Evolutionary conservation across 371 early-diverging fungal species (phyloP).

Genomic region (Blakeslea trispora): DNA sequence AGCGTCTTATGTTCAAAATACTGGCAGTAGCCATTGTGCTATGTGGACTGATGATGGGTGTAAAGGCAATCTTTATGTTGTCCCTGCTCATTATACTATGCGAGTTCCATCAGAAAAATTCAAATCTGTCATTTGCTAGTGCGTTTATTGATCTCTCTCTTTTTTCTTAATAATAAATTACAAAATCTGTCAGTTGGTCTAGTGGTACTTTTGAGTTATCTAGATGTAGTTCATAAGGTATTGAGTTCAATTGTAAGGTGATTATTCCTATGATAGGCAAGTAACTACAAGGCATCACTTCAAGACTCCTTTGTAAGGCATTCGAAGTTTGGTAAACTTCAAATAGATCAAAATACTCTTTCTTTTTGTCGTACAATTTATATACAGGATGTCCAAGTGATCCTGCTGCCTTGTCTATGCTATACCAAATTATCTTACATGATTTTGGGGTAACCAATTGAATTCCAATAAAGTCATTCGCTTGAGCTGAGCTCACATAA

Average conservation of each 20-base stretch:
- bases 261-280: constrained; percentile 15
- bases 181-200: constrained; percentile 1
- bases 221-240: constrained; percentile 11
- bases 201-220: constrained; percentile 13
- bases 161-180: constrained; percentile 5
- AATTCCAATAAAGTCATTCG: constrained; percentile 18
- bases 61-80: constrained; percentile 35
- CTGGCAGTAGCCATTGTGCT: constrained; percentile 38
- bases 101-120: constrained; percentile 27
- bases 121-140: constrained; percentile 26
- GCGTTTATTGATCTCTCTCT: background rate
- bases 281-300: constrained; percentile 17
- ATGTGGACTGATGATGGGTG: constrained; percentile 41
- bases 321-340: constrained; percentile 1
- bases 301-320: background rate
- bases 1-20: constrained; percentile 31
- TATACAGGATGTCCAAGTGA: constrained; percentile 1
- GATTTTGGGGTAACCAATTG: background rate
- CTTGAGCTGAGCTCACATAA: constrained; percentile 9
- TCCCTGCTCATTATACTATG: constrained; percentile 45
- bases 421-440: constrained; percentile 10
- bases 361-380: constrained; percentile 1
- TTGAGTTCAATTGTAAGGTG: constrained; percentile 14
- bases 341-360: constrained; percentile 6
- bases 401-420: background rate